Conservation (phyloP, 352 stramenopile species). For the Aphanomyces astaci region DNA sequence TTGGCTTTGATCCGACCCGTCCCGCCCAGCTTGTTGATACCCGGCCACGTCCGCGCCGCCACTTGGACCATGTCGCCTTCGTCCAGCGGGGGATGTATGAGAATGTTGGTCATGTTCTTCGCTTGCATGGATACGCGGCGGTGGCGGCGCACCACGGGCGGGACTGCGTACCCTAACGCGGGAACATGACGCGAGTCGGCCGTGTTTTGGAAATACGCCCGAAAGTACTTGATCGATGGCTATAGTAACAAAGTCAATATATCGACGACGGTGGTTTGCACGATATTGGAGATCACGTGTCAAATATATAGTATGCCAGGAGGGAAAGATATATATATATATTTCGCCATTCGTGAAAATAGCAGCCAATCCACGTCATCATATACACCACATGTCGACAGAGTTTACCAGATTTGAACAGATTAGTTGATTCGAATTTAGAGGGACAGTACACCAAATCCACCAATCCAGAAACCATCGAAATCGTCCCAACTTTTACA, state of each 20-base stretch:
- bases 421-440: too few relatives aligned
- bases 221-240: background rate
- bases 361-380: too few relatives aligned
- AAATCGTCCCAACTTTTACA: too few relatives aligned
- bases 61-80: constrained; percentile 62
- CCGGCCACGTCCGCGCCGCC: constrained; percentile 73
- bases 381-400: too few relatives aligned
- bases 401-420: too few relatives aligned
- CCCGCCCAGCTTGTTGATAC: constrained; percentile 81
- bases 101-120: constrained; percentile 33
- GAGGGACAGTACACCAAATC: too few relatives aligned
- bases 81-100: constrained; percentile 37
- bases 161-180: background rate
- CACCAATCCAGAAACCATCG: too few relatives aligned
- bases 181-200: background rate
- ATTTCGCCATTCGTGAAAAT: too few relatives aligned
- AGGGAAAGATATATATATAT: too few relatives aligned
- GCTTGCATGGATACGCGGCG: constrained; percentile 35
- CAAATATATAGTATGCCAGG: too few relatives aligned
- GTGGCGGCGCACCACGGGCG: background rate
- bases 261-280: too few relatives aligned
- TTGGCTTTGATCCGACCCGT: constrained; percentile 53
- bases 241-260: background rate
- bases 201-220: background rate
- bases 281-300: background rate